Conservation (phyloP, 345 rosid genomes). For the Orychophragmus violaceus region DNA sequence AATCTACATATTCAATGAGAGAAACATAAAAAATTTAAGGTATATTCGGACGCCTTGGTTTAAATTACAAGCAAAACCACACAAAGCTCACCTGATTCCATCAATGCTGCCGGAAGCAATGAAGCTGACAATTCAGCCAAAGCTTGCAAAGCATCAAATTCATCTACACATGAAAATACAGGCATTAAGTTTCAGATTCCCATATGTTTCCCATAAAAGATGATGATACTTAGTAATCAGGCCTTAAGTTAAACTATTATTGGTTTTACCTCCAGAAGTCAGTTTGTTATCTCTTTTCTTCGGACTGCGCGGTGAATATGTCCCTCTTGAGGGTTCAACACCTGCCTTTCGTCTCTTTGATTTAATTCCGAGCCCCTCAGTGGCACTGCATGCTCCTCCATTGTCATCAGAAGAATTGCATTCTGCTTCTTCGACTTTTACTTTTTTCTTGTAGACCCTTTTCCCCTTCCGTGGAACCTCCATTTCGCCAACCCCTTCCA, state of each 20-base stretch:
- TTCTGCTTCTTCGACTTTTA: constrained; percentile 43
- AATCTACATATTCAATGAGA: constrained; percentile 10
- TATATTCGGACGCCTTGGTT: neutral
- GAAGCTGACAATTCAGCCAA: constrained; percentile 68
- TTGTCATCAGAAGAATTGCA: constrained; percentile 56
- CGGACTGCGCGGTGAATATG: constrained; percentile 34
- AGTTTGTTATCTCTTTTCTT: constrained; percentile 54
- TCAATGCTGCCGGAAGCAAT: constrained; percentile 42
- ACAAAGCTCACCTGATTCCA: constrained; percentile 62
- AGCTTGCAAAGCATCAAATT: constrained; percentile 73
- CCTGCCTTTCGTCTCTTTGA: constrained; percentile 39
- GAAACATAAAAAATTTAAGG: neutral
- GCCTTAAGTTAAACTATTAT: neutral
- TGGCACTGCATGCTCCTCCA: constrained; percentile 81
- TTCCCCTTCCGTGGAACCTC: constrained; percentile 58
- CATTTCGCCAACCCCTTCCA: constrained; percentile 61
- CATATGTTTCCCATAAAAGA: neutral
- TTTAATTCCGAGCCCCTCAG: constrained; percentile 52
- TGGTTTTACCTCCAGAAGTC: constrained; percentile 56
- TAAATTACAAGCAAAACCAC: constrained; percentile 6
- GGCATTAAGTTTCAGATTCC: neutral
- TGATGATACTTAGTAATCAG: constrained; percentile 6
- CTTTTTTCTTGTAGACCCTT: constrained; percentile 49
- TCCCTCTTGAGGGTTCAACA: constrained; percentile 41
- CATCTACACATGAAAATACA: constrained; percentile 42